Conservation (phyloP, 2,329 filamentous ascomycete species). For the Chaetomiaceae sp. region DNA sequence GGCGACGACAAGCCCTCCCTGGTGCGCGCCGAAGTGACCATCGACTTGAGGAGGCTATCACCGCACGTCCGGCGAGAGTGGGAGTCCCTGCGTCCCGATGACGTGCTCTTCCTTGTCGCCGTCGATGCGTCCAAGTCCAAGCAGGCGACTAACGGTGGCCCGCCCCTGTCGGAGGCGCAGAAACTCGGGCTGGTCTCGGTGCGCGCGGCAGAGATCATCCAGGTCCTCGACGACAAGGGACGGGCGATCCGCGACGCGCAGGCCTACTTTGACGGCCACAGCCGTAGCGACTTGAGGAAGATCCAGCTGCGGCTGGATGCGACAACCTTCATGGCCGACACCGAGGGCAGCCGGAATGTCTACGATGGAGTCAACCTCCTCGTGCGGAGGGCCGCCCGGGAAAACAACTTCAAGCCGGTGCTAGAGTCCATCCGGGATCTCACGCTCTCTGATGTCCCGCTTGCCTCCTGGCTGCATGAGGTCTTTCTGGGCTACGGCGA, state of each 20-base stretch:
- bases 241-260: constrained; percentile 62
- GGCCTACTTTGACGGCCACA: constrained; percentile 59
- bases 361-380: constrained; percentile 85
- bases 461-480: constrained; percentile 91
- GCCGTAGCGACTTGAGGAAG: constrained; percentile 57
- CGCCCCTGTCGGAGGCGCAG: constrained; percentile 47
- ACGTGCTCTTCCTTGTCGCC: constrained; percentile 82
- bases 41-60: constrained; percentile 77
- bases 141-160: constrained; percentile 49
- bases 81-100: constrained; percentile 81
- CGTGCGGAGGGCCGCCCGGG: constrained; percentile 74
- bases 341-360: constrained; percentile 70
- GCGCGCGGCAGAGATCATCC: constrained; percentile 78
- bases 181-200: constrained; percentile 65
- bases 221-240: constrained; percentile 81
- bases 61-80: constrained; percentile 77
- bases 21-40: constrained; percentile 78
- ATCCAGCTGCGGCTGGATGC: constrained; percentile 80
- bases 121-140: constrained; percentile 59
- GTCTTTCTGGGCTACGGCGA: constrained; percentile 98
- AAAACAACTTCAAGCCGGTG: constrained; percentile 96
- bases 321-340: constrained; percentile 71
- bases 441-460: constrained; percentile 75
- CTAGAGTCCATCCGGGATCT: constrained; percentile 87
- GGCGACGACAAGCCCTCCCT: constrained; percentile 78